phyloP scores from a whole-genome alignment of 352 stramenopile genomes.

The Phytophthora cactorum region DNA sequence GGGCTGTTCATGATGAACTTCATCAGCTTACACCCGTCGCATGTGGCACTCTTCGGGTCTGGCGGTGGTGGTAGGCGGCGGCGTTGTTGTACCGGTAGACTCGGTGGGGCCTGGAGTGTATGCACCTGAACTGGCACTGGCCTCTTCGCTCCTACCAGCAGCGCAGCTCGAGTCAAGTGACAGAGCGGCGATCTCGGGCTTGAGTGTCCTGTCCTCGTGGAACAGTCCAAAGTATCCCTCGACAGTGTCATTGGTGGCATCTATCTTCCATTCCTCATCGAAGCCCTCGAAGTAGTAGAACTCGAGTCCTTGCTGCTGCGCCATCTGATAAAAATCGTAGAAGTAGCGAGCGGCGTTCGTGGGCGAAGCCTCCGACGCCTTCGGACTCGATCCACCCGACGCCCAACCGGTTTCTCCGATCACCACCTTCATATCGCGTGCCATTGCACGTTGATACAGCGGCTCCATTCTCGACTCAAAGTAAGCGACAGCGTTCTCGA shows the following conservation, averaged over 20 bases:
- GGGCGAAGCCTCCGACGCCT: slow-evolving; percentile 46
- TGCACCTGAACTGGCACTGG: slow-evolving; percentile 5
- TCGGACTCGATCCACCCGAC: slow-evolving; percentile 40
- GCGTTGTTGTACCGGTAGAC: neutral
- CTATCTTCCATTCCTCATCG: slow-evolving; percentile 66
- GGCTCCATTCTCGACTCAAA: slow-evolving; percentile 48
- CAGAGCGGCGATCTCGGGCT: slow-evolving; percentile 44
- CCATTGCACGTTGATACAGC: slow-evolving; percentile 40
- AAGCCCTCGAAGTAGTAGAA: slow-evolving; percentile 82
- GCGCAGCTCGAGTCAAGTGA: slow-evolving; percentile 24
- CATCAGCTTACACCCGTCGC: neutral
- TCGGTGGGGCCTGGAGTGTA: slow-evolving; percentile 1
- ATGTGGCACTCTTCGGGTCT: slow-evolving; percentile 11
- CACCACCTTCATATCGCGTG: slow-evolving; percentile 50
- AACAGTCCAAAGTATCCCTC: slow-evolving; percentile 73
- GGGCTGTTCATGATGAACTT: no score
- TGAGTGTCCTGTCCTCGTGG: slow-evolving; percentile 48
- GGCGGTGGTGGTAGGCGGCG: neutral
- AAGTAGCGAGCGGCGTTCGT: slow-evolving; percentile 64
- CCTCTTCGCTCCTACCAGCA: slow-evolving; percentile 22
- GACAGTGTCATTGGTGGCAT: slow-evolving; percentile 47
- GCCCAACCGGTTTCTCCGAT: slow-evolving; percentile 81
- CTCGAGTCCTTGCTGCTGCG: slow-evolving; percentile 42
- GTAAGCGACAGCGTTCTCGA: slow-evolving; percentile 42
- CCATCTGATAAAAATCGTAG: slow-evolving; percentile 58